Evolutionary conservation across 1,284 basidiomycete genomes (phyloP), one percentile per base, ranked within the genome.

Genomic region (Ganoderma boninense): DNA sequence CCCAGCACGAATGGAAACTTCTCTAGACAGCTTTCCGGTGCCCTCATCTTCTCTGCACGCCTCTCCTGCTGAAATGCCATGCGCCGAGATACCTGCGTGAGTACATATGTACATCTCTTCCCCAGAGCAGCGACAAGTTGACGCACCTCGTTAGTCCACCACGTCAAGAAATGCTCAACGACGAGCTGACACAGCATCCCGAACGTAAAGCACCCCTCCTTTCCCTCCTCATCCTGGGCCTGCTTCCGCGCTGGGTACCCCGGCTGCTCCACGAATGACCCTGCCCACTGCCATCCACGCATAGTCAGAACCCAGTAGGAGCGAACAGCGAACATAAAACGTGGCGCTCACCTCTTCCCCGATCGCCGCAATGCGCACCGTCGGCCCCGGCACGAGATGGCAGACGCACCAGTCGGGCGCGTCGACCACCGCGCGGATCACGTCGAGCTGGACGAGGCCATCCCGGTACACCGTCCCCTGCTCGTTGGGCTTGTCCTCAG

Each of bases 131-230:
- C 4, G 20, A 49, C 1, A 16, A 16, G 29, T 6, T 35, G 3
- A 63, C 66, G 49, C 29, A 62, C 66, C 61, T 67, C 61, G 20
- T 42, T n/a, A 26, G 7, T 18, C 66, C 66, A 67, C 66, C 66
- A 67, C 16, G 44, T 52, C 49, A 52, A 8, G 20, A 67, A 62
- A 6, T 67, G 65, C 16, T 62, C 32, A 6, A 44, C 20, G 16
- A 54, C 26, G 40, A 61, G 54, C 18, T 26, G 54, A 2, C 32
- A 16, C 29, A 57, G 16, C 54, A 20, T 14, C 54, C 54, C 54
- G 10, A 57, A 57, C 29, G 54, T 57, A 14, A 57, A 32, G 29
- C 54, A 57, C 32, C 13, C n/a, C 14, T 16, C 10, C 10, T 32
- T 16, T 20, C 13, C n/a, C 14, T 14, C 10, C 10, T 32, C 26